phyloP scores from a whole-genome alignment of 345 rosid species.

The Sisymbrium irio region DNA sequence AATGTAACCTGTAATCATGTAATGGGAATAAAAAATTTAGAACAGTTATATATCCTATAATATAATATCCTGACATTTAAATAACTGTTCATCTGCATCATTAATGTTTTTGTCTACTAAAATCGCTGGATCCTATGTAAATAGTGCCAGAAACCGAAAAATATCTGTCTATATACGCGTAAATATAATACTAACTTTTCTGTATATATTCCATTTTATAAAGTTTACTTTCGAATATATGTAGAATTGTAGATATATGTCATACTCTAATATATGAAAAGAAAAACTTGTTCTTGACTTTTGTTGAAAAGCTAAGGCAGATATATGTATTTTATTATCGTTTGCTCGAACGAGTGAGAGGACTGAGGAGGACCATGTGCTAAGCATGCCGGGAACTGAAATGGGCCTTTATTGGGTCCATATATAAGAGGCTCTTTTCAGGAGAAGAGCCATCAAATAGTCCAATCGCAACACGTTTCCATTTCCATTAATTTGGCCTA shows the following conservation, averaged over 20 bases:
- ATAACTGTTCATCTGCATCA: not conserved
- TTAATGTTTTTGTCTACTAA: constrained; percentile 13
- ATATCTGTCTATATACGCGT: not conserved
- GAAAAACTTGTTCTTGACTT: not conserved
- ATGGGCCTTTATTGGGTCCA: not conserved
- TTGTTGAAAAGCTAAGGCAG: too few relatives aligned
- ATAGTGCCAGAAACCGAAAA: constrained; percentile 9
- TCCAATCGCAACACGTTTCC: not conserved
- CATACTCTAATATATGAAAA: not conserved
- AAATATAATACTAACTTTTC: not conserved
- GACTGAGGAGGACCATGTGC: not conserved
- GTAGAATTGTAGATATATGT: too few relatives aligned
- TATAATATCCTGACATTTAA: not conserved
- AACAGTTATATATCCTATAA: not conserved
- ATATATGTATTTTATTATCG: too few relatives aligned
- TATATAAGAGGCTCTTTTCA: not conserved
- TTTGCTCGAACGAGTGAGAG: not conserved
- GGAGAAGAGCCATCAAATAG: not conserved
- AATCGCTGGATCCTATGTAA: constrained; percentile 33
- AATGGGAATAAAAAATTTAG: not conserved
- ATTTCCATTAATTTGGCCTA: not conserved
- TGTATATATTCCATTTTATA: not conserved
- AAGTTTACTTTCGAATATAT: not conserved
- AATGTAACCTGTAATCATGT: not conserved
- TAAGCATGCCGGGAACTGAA: not conserved